Evolutionary conservation across 768 basidiomycete species (phyloP).

Genomic region (Favolaschia claudopus): DNA sequence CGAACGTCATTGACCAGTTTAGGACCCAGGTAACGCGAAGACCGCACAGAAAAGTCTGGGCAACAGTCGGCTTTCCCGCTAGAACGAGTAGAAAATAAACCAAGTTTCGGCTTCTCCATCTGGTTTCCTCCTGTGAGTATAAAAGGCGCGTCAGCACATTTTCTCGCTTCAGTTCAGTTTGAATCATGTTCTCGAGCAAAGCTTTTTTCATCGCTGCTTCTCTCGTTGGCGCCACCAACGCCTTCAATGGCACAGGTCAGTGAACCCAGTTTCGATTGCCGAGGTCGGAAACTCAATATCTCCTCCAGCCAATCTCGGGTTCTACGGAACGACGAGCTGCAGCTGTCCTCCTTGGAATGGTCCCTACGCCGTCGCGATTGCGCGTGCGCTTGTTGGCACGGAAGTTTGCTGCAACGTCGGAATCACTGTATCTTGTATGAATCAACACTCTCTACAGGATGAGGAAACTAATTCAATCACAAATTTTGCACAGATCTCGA

Average conservation of each 20-base stretch:
- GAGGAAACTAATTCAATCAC: too few species aligned
- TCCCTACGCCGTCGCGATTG: constrained; percentile 1
- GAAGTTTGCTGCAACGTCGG: not conserved
- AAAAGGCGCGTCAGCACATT: not conserved
- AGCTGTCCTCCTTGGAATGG: not conserved
- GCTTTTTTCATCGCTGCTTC: not conserved
- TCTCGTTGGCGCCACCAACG: not conserved
- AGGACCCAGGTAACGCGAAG: too few species aligned
- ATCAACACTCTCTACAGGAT: too few species aligned
- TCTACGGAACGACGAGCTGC: not conserved
- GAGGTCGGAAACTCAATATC: not conserved
- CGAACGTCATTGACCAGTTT: too few species aligned
- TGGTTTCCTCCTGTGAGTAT: too few species aligned
- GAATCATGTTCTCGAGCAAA: not conserved
- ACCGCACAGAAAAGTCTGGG: too few species aligned
- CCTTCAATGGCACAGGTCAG: constrained; percentile 1
- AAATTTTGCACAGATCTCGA: not conserved
- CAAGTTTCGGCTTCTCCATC: too few species aligned
- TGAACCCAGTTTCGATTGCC: not conserved
- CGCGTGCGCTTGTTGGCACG: not conserved
- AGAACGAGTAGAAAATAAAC: too few species aligned
- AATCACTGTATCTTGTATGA: not conserved
- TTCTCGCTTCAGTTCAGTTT: not conserved
- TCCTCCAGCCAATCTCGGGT: not conserved
- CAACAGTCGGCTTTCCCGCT: too few species aligned